Base-by-base conservation (phyloP, 148 eudicot genomes). In the Spergularia bocconei region DNA sequence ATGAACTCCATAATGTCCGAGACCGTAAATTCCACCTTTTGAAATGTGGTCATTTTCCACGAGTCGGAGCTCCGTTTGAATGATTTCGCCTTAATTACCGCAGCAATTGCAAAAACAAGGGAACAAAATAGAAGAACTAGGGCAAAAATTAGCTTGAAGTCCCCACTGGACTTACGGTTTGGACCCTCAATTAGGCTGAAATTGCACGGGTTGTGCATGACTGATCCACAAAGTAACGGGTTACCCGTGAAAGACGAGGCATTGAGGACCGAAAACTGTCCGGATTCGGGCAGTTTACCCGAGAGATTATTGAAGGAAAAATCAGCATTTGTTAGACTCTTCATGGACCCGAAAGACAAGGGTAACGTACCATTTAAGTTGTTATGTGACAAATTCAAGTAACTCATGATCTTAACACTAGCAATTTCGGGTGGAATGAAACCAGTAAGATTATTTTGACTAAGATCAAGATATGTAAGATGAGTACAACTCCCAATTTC, bases 31-130 rank as follows among this genome's bases (percentile, higher is more conserved):
- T 89, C 98, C 4, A 89, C 81, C 79, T 88, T 88, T 3, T 84
- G 91, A 55, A 96, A 96, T 0, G 93, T 47, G 4, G 97, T 92
- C 93, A 96, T 85, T 75, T 91, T 92, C 98, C 98, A 96, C 6
- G 90, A 71, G 67, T 83, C 72, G 4, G 92, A 74, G 59, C 79
- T 52, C 21, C 51, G 86, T 79, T 86, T 91, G 84, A 90, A 86
- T n/a, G 93, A 85, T 72, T 82, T 91, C 6, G 99, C 97, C 81
- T 91, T 96, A 33, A 88, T 17, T 5, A 89, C 86, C 0, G 95
- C 99, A 0, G 83, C 87, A 13, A 74, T 78, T 0, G 91, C 97
- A 17, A 96, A 96, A 12, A 88, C 64, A 12, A 96, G 73, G 25
- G 98, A 96, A 75, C 92, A 89, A 29, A 86, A 29, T 50, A 95